Base-by-base conservation (phyloP, 441 rosid genomes). In the Croton setiger region DNA sequence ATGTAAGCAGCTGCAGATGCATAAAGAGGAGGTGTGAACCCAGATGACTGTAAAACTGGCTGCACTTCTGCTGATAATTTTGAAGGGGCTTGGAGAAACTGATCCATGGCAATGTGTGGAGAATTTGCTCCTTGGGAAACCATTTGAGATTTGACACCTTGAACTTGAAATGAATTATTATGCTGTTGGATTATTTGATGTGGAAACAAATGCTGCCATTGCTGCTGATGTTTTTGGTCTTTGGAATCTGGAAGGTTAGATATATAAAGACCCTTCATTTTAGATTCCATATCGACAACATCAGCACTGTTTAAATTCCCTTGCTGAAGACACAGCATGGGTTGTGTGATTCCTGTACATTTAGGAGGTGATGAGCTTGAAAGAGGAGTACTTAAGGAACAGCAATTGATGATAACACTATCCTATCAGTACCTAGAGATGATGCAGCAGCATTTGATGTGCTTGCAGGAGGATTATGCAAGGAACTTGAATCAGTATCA, bases 41-140 rank as follows among this genome's bases (percentile, higher is more conserved):
- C 91, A 64, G 87, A 80, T 56, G 86, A 83, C 74, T 84, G 91
- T 53, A 80, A 75, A 63, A 81, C 74, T 35, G 78, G 82, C 77
- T 75, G 86, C 47, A 74, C 72, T 64, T 71, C 87, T 21, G 75
- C 68, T 18, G 84, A 70, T 58, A 78, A 75, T 72, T 76, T 81
- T 39, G 78, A 71, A 33, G 80, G 76, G 60, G 65, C 75, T 65
- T 79, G 79, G 21, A 65, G 74, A 64, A 72, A 75, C 70, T 79
- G 87, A 75, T 83, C 79, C 20, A 64, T 72, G 66, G 84, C 80
- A 17, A 58, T 35, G 18, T 62, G 70, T 54, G 78, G 55, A 67
- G 78, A 73, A 66, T 74, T 83, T 57, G 71, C 76, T 60, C 78
- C 82, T 71, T 70, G 82, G 59, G 78, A 65, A 76, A 65, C 69